Evolutionary conservation across 371 early-diverging fungal genomes (phyloP).

Genomic region (Mortierella sp.): DNA sequence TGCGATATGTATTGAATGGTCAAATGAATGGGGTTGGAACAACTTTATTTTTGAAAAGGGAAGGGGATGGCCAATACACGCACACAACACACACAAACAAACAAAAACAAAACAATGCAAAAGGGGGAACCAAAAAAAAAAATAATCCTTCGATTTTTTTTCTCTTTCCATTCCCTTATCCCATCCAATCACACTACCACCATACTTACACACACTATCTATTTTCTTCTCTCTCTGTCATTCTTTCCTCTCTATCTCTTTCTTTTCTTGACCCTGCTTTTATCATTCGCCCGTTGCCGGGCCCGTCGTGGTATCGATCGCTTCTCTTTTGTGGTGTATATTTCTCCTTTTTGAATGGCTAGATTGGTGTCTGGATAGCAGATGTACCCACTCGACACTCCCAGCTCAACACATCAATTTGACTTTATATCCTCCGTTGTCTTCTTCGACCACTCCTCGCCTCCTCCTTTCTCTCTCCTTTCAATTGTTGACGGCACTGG

Average conservation of each 20-base stretch:
- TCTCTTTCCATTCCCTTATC: background rate
- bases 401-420: background rate
- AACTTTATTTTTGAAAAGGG: background rate
- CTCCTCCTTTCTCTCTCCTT: too few species aligned
- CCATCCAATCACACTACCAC: too few species aligned
- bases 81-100: too few species aligned
- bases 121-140: background rate
- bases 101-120: background rate
- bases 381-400: background rate
- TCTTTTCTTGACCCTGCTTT: background rate
- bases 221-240: slow-evolving; percentile 3
- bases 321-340: background rate
- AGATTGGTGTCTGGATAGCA: background rate
- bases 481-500: too few species aligned
- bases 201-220: too few species aligned
- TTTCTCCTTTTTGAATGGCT: background rate
- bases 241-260: background rate
- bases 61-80: background rate
- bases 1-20: too few species aligned
- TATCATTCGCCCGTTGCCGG: background rate
- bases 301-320: background rate
- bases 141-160: background rate
- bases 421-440: background rate
- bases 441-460: background rate
- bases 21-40: too few species aligned